Evolutionary conservation across 2,329 filamentous ascomycete species (phyloP).

Genomic region (Talaromyces islandicus): DNA sequence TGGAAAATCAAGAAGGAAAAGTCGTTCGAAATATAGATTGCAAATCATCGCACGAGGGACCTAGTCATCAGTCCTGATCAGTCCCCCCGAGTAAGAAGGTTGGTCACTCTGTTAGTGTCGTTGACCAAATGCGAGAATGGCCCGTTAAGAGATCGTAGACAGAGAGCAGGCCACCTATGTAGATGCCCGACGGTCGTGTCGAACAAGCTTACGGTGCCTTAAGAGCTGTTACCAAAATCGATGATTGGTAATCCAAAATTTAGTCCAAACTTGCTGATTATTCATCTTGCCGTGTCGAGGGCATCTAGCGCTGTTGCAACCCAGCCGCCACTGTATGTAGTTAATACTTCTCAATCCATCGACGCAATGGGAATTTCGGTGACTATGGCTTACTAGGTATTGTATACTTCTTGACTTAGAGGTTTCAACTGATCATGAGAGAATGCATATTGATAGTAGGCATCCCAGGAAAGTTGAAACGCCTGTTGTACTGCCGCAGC

Average conservation of each 20-base stretch:
- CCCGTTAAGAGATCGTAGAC: slow-evolving; percentile 63
- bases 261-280: slow-evolving; percentile 58
- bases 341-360: neutral
- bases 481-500: slow-evolving; percentile 60
- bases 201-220: slow-evolving; percentile 63
- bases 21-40: too few relatives aligned
- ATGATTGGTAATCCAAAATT: slow-evolving; percentile 65
- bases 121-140: slow-evolving; percentile 52
- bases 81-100: slow-evolving; percentile 62
- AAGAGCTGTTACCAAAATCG: slow-evolving; percentile 58
- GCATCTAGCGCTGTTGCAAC: slow-evolving; percentile 78
- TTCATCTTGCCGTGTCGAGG: slow-evolving; percentile 71
- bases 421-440: slow-evolving; percentile 70
- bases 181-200: slow-evolving; percentile 89
- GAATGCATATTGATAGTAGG: slow-evolving; percentile 68
- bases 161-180: slow-evolving; percentile 72
- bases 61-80: too few relatives aligned
- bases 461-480: slow-evolving; percentile 65
- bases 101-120: slow-evolving; percentile 46
- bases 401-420: slow-evolving; percentile 55
- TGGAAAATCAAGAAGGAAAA: too few relatives aligned
- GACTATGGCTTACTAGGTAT: slow-evolving; percentile 58
- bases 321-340: slow-evolving; percentile 66
- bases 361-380: neutral
- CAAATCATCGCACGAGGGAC: too few relatives aligned